Percentiles rank a stretch among this genome's conserved stretches.
phyloP scores from a whole-genome alignment of 805 yeast genomes.

The Metschnikowia lunata region DNA sequence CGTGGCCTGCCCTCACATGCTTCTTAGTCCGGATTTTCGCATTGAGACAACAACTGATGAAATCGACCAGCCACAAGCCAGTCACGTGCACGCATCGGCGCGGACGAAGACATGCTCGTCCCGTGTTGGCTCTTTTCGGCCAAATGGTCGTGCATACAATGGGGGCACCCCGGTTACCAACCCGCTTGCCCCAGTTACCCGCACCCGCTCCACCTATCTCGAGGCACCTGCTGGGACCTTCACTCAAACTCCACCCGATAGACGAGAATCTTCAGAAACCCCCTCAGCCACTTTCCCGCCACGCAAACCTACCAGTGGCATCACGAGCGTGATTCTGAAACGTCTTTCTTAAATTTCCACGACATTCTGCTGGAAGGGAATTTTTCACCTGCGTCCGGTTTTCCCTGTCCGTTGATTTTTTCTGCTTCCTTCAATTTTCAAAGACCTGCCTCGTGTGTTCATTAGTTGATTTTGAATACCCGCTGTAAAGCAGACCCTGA shows the following conservation, averaged over 20 bases:
- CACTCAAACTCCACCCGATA: slow-evolving; percentile 2
- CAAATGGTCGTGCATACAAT: slow-evolving; percentile 1
- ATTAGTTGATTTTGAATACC: too few relatives aligned
- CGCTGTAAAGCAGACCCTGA: too few relatives aligned
- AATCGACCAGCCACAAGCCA: too few relatives aligned
- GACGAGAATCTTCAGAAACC: too few relatives aligned
- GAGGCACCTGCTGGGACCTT: slow-evolving; percentile 5
- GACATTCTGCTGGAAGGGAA: not conserved
- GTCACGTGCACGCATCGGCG: slow-evolving; percentile 4
- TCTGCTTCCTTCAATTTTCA: too few relatives aligned
- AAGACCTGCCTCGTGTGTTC: too few relatives aligned
- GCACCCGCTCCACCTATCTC: slow-evolving; percentile 13
- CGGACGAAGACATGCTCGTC: not conserved
- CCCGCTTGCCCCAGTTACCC: slow-evolving; percentile 9
- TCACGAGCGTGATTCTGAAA: not conserved
- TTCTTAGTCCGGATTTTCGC: too few relatives aligned
- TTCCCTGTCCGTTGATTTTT: not conserved
- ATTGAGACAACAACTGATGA: too few relatives aligned
- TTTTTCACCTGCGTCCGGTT: slow-evolving; percentile 2
- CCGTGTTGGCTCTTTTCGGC: slow-evolving; percentile 1
- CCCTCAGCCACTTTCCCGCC: not conserved
- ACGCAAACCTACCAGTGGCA: not conserved
- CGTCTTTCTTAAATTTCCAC: not conserved
- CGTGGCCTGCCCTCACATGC: too few relatives aligned
- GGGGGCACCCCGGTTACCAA: slow-evolving; percentile 8